phyloP scores from a whole-genome alignment of 805 yeast genomes.

The Ogataea populi-albae region DNA sequence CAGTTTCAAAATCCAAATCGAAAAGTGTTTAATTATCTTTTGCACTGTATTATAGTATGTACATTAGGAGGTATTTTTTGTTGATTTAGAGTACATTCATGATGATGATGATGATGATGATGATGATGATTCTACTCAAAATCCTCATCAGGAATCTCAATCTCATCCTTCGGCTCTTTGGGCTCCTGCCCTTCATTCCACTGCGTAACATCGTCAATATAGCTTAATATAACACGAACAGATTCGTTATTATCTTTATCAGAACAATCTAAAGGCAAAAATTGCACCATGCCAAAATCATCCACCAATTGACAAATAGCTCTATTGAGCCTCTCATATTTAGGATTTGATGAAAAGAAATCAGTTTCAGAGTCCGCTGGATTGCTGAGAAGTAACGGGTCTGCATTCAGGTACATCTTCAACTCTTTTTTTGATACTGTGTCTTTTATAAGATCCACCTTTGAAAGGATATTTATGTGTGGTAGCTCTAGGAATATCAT shows the following conservation, averaged over 20 bases:
- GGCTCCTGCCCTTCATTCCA: constrained; percentile 98
- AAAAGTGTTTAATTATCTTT: constrained; percentile 1
- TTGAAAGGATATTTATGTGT: constrained; percentile 85
- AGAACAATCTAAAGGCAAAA: constrained; percentile 76
- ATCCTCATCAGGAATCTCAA: constrained; percentile 59
- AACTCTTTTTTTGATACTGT: constrained; percentile 71
- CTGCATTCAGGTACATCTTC: constrained; percentile 86
- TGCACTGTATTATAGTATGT: no score
- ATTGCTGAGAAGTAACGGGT: constrained; percentile 65
- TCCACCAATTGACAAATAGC: constrained; percentile 89
- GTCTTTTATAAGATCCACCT: constrained; percentile 80
- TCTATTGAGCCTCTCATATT: constrained; percentile 67
- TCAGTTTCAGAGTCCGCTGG: constrained; percentile 28
- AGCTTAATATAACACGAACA: constrained; percentile 78
- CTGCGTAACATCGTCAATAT: constrained; percentile 95
- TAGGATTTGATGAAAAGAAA: constrained; percentile 40
- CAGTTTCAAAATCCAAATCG: not conserved
- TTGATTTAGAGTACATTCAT: no score
- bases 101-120: no score
- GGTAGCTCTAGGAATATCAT: constrained; percentile 95
- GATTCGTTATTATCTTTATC: constrained; percentile 62
- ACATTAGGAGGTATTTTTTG: no score
- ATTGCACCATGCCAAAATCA: constrained; percentile 99
- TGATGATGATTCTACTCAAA: constrained; percentile 17
- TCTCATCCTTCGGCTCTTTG: constrained; percentile 84